Base-by-base conservation (phyloP, 2,329 filamentous ascomycete species). In the Sporothrix phasma region DNA sequence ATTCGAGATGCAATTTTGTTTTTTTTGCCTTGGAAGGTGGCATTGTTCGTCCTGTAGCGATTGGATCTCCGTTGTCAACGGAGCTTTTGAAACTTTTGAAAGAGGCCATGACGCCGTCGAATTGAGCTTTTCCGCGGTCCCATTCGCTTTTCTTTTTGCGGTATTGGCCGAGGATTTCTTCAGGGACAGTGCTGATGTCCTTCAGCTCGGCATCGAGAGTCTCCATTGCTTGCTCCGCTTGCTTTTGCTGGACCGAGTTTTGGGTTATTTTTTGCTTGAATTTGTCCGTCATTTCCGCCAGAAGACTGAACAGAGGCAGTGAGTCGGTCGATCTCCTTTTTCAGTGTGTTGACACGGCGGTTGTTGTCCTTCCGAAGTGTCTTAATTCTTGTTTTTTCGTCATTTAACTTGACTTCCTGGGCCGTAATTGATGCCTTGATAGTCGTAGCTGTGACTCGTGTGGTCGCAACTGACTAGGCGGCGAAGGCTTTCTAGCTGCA, bases 381-480 rank as follows among this genome's bases (percentile, higher is more conserved):
- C 76, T 89, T 90, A 69, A 90, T 81, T 61, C 84, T 83, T 65
- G 83, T 80, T 69, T 85, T 87, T 70, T 88, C 85, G 66, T 92
- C 88, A 26, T 82, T 78, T 37, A 92, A 79, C 73, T 88, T 89
- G 65, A 82, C 79, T 71, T 92, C 88, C 58, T 87, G 84, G 11
- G 87, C 84, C 54, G 84, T 84, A 69, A 92, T 90, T 1, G 89
- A 91, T 34, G 88, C 89, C 73, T 85, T 87, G 45, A 93, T 80
- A 1, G 89, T 92, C 10, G 88, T 90, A 10, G 85, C 86, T 2
- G 89, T 13, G 89, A 92, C 67, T 89, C 87, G 29, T 89, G 88
- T 58, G 88, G 85, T 39, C 88, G 71, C 22, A 85, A 82, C 71
- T 86, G 85, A 29, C 75, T 76, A 2, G 66, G 68, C 3, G 65